Evolutionary conservation across 768 basidiomycete genomes (phyloP), one percentile per base, ranked within the genome.

Genomic region (Naganishia kalamii): DNA sequence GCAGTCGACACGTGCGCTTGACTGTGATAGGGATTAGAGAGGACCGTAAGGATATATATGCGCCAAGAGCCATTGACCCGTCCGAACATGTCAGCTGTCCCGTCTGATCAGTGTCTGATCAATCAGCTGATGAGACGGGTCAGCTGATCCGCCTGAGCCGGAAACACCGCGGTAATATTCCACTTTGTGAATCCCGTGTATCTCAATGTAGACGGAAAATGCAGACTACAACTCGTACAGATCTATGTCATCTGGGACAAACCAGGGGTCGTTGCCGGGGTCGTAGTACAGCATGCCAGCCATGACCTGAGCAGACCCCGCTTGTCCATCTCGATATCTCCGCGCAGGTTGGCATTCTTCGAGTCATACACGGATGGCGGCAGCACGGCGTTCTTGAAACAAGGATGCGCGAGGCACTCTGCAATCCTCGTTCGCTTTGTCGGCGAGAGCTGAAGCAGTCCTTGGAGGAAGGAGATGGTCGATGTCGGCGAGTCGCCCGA

Each of bases 381-480:
- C 17, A 57, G 13, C 10, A 57, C 54, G 6, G 54, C 54, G 27
- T 57, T 37, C 54, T 41, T 57, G 54, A 57, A 57, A 57, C 54
- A 57, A 40, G 54, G 54, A 27, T 57, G 54, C 17, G n/a, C 23
- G 21, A 57, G 21, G 54, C 54, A 57, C 2, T 57, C 54, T 3
- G n/a, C n/a, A 21, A 57, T 57, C 23, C 13, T 35, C 23, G 37
- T 57, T 33, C 54, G 23, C n/a, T 41, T 57, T 13, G 54, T 19
- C 13, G 54, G 54, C 7, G 54, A 41, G 25, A 57, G 54, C 37
- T 40, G 54, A 15, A 57, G 54, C 23, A 57, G 13, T 40, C 54
- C 54, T 27, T 57, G 54, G 19, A 57, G 54, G 37, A 57, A 57
- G 23, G 54, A 57, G 37, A 57, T 57, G 4, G 54, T 57, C 8